Conservation (phyloP, 225 moss, liverwort and hornwort genomes). For the Antitrichia curtipendula region DNA sequence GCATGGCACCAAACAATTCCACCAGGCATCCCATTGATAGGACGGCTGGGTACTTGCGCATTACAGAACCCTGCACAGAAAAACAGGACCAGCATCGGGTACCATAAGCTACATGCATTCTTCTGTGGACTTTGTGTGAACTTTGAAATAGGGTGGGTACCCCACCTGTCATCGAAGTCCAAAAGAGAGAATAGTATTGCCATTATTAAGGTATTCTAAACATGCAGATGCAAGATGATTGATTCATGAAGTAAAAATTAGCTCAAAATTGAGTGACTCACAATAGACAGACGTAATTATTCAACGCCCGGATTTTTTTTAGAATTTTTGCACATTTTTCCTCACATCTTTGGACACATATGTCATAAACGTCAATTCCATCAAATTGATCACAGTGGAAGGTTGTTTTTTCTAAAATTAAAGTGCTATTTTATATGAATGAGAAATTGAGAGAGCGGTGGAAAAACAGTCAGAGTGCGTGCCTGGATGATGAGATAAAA, state of each 20-base stretch:
- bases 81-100: neutral
- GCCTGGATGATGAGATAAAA: slow-evolving; percentile 7
- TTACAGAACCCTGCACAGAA: neutral
- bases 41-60: neutral
- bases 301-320: neutral
- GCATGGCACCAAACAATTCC: slow-evolving; percentile 4
- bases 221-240: neutral
- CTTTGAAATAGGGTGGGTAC: neutral
- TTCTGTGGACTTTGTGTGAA: neutral
- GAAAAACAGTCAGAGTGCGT: neutral
- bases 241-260: neutral
- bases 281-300: neutral
- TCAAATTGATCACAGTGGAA: neutral
- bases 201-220: neutral
- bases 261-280: neutral
- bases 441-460: neutral
- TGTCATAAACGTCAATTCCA: neutral
- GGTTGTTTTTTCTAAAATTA: too few species aligned
- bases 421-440: neutral
- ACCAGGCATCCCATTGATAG: neutral
- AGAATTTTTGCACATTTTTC: neutral
- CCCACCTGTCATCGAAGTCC: neutral
- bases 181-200: neutral
- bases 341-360: neutral
- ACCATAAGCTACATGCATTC: neutral